A percentile compares a stretch with the other conserved stretches of the same genome.
These are phyloP conservation scores for Boletus subparvulus DNA, from an alignment of 768 basidiomycete genomes.

Conservation along the genomic window DNA sequence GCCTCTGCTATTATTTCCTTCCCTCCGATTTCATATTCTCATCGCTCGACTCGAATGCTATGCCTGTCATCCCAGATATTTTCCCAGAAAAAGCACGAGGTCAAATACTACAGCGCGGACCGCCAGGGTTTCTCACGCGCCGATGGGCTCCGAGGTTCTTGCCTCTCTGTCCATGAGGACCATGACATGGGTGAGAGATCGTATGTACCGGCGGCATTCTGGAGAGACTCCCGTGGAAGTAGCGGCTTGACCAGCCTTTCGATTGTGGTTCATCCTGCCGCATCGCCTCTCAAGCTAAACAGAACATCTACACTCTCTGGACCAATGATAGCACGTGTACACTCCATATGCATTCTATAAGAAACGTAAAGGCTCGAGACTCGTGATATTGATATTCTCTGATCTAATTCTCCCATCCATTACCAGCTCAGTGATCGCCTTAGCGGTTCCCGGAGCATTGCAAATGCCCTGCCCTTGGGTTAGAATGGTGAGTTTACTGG, in stretches of 20 bases:
- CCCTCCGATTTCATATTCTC: neutral
- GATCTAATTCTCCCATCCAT: conserved; percentile 64
- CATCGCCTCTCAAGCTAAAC: neutral
- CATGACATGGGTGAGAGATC: no score
- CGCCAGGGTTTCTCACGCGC: no score
- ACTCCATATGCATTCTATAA: conserved; percentile 20
- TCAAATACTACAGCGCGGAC: no score
- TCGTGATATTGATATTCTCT: conserved; percentile 52
- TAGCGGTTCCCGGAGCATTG: conserved; percentile 83
- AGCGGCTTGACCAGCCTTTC: no score
- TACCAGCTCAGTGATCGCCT: conserved; percentile 66
- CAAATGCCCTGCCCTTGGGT: conserved; percentile 58
- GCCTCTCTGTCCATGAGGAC: no score
- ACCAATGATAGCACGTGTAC: neutral
- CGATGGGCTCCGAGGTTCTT: no score
- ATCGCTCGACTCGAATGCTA: neutral
- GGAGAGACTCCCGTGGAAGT: no score
- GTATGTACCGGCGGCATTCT: no score
- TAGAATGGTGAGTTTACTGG: neutral
- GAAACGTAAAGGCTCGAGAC: conserved; percentile 43
- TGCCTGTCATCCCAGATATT: neutral
- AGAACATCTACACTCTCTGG: neutral
- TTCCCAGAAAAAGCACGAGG: neutral
- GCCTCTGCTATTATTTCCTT: no score
- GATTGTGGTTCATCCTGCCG: no score